phyloP scores from a whole-genome alignment of 768 basidiomycete species.

The Trametes cubensis region DNA sequence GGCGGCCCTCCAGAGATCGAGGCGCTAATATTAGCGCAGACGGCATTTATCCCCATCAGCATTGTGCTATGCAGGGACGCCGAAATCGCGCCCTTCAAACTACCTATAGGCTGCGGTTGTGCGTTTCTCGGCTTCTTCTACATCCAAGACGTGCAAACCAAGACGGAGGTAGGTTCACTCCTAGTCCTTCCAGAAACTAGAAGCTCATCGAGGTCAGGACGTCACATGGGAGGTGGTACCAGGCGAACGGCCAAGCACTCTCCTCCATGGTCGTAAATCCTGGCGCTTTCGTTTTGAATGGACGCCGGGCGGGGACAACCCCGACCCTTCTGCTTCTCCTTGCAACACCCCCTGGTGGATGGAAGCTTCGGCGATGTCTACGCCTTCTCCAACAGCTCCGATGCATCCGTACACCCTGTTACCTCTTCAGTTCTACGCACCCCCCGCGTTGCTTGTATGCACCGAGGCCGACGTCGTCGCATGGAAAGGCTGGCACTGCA shows the following conservation, averaged over 20 bases:
- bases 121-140: conserved; percentile 14
- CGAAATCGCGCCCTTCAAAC: neutral
- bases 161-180: neutral
- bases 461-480: conserved; percentile 12
- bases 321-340: neutral
- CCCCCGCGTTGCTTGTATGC: neutral
- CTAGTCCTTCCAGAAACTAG: neutral
- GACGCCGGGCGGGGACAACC: conserved; percentile 13
- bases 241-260: neutral
- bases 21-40: neutral
- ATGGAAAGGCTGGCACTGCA: conserved; percentile 20
- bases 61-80: conserved; percentile 7
- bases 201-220: neutral
- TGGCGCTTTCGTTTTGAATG: conserved; percentile 18
- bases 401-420: conserved; percentile 5
- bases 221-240: neutral
- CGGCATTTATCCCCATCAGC: neutral
- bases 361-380: neutral
- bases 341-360: conserved; percentile 9
- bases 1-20: conserved; percentile 9
- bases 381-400: neutral
- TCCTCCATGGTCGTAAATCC: neutral
- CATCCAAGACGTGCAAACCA: neutral
- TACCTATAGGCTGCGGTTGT: conserved; percentile 9
- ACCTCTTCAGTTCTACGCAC: conserved; percentile 15